Base-by-base conservation (phyloP, 352 stramenopile genomes). In the Phytophthora sojae region DNA sequence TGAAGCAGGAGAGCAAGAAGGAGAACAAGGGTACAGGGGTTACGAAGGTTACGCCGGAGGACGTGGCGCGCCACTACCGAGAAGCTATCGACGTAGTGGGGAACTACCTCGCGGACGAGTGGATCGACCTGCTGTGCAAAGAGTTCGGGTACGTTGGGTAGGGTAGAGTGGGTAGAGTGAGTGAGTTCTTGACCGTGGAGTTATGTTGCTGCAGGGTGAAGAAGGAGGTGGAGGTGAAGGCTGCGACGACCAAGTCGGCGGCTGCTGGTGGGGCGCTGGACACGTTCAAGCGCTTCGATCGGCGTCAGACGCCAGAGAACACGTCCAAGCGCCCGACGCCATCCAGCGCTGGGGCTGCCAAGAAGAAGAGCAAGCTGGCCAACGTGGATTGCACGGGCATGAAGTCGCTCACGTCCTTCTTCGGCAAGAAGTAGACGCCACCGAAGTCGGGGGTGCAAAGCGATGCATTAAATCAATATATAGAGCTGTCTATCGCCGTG, bases 331-430 rank as follows among this genome's bases (percentile, higher is more conserved):
- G 85, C 9, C 57, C 76, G 19, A 82, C 71, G 4, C 59, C 81
- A 4, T 54, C 72, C 2, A 70, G 62, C 61, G 61, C 68, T 12
- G 65, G 57, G 17, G 69, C 58, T 29, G 71, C 64, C 9, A 95
- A 96, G 73, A 93, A 93, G 74, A 94, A 94, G 61, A 93, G 83
- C 73, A 94, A 94, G 52, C 69, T 94, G 45, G 87, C 82, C 12
- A 93, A 88, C 64, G 84, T 94, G 26, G 81, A 94, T 44, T 79
- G 85, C 52, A 77, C 82, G 8, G 86, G 89, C 19, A 96, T 96
- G 86, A 94, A 94, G 72, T 96, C 87, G 49, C 78, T 96, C 21
- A 90, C 81, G 47, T 94, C 87, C 2, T 96, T 96, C 59, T 96
- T 96, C 57, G 74, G 76, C 11, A 93, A 93, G 62, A 94, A 96